Evolutionary conservation across 495 filamentous ascomycete genomes (phyloP).

Genomic region (Aspergillus coremiiformis): DNA sequence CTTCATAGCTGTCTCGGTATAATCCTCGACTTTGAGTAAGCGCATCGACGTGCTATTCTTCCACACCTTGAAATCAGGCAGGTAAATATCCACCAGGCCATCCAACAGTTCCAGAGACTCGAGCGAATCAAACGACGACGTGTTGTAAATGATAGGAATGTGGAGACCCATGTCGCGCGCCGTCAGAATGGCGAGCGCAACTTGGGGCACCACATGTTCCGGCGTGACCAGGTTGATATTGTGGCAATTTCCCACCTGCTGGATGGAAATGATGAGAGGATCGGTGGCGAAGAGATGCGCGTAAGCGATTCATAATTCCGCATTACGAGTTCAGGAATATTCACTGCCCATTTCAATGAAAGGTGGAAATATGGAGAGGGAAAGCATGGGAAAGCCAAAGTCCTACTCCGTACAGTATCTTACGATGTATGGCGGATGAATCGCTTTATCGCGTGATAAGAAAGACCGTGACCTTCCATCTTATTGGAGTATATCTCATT

Average conservation of each 20-base stretch:
- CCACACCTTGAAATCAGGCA: slow-evolving; percentile 78
- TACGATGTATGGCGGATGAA: too few species aligned
- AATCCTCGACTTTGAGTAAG: slow-evolving; percentile 66
- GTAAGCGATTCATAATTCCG: slow-evolving; percentile 13
- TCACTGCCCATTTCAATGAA: too few species aligned
- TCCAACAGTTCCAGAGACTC: slow-evolving; percentile 59
- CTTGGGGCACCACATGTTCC: slow-evolving; percentile 73
- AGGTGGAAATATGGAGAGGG: too few species aligned
- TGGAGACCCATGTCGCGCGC: slow-evolving; percentile 57
- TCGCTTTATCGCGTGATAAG: too few species aligned
- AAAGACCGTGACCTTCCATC: too few species aligned
- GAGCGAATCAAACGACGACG: slow-evolving; percentile 65
- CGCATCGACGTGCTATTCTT: slow-evolving; percentile 51
- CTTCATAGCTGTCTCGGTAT: slow-evolving; percentile 57
- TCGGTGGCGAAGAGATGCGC: slow-evolving; percentile 2
- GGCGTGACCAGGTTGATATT: slow-evolving; percentile 77
- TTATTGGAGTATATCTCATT: too few species aligned
- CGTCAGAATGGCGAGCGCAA: slow-evolving; percentile 60
- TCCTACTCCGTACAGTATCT: too few species aligned
- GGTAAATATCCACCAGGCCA: slow-evolving; percentile 70
- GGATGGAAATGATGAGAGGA: slow-evolving; percentile 29
- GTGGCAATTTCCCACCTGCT: slow-evolving; percentile 58
- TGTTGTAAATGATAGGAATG: slow-evolving; percentile 72
- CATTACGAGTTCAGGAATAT: background rate
- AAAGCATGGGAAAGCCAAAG: too few species aligned